Percentiles rank a stretch among this genome's conserved stretches.
phyloP scores from a whole-genome alignment of 2,329 filamentous ascomycete genomes.

The Aspergillus luchuensis region DNA sequence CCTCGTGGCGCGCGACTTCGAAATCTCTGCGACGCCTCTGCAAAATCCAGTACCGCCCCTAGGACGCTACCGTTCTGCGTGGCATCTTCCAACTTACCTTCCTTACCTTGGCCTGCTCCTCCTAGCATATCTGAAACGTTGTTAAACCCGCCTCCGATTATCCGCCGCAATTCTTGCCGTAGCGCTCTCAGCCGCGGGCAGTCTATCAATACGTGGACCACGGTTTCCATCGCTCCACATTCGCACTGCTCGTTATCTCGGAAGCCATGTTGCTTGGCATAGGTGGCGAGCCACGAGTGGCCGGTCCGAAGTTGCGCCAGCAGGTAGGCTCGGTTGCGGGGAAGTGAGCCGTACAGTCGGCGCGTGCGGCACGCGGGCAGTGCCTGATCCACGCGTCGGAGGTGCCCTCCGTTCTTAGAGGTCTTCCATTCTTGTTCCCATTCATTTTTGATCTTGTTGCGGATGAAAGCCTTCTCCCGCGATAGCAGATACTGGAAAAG shows the following conservation, averaged over 20 bases:
- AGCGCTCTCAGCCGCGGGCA: conserved; percentile 20
- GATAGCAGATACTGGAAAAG: conserved; percentile 15
- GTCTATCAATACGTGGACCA: conserved; percentile 24
- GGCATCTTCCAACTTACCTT: background rate
- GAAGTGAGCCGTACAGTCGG: conserved; percentile 16
- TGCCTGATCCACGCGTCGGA: conserved; percentile 11
- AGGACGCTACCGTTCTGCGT: background rate
- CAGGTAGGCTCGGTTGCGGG: conserved; percentile 22
- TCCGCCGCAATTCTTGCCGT: background rate
- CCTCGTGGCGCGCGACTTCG: too few relatives aligned
- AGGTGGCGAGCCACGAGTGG: conserved; percentile 25
- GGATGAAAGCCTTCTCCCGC: conserved; percentile 13
- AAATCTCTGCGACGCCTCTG: too few relatives aligned
- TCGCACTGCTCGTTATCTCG: conserved; percentile 19
- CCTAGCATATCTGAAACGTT: conserved; percentile 25
- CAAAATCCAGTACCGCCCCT: conserved; percentile 13
- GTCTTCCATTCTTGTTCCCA: conserved; percentile 19
- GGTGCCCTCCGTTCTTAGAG: conserved; percentile 12
- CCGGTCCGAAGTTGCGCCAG: conserved; percentile 26
- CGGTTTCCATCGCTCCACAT: conserved; percentile 23
- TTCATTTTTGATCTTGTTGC: background rate
- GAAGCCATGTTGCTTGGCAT: conserved; percentile 17
- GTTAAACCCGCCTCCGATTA: conserved; percentile 24
- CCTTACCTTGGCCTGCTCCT: conserved; percentile 16
- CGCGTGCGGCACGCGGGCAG: conserved; percentile 13